phyloP scores from a whole-genome alignment of 2,329 filamentous ascomycete genomes.

The Calonectria montana region DNA sequence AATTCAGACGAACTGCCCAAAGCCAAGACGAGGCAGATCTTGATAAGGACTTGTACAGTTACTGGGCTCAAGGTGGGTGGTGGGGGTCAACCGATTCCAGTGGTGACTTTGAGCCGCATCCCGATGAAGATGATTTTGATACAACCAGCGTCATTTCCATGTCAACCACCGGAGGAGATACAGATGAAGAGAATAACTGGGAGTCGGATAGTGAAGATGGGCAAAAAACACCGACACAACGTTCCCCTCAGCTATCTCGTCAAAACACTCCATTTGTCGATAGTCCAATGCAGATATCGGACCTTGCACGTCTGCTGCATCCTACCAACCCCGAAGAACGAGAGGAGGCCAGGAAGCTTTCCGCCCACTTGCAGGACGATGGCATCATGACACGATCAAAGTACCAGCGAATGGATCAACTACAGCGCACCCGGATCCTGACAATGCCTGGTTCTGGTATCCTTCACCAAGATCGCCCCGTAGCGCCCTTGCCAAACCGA shows the following conservation, averaged over 20 bases:
- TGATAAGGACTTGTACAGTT: slow-evolving; percentile 80
- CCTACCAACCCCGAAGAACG: slow-evolving; percentile 82
- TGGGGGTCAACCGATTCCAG: slow-evolving; percentile 87
- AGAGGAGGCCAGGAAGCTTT: slow-evolving; percentile 83
- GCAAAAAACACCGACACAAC: slow-evolving; percentile 80
- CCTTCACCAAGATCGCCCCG: slow-evolving; percentile 25
- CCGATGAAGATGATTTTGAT: slow-evolving; percentile 72
- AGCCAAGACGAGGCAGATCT: slow-evolving; percentile 71
- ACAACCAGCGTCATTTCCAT: slow-evolving; percentile 82
- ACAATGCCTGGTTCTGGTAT: slow-evolving; percentile 45
- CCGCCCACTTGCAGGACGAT: slow-evolving; percentile 79
- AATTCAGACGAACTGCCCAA: slow-evolving; percentile 71
- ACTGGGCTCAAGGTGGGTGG: slow-evolving; percentile 86
- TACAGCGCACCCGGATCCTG: slow-evolving; percentile 74
- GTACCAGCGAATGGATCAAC: slow-evolving; percentile 75
- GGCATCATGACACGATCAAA: slow-evolving; percentile 84
- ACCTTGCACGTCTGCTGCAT: slow-evolving; percentile 84
- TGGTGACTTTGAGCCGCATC: slow-evolving; percentile 76
- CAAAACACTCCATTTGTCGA: slow-evolving; percentile 71
- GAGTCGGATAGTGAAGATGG: slow-evolving; percentile 62
- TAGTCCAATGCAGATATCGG: slow-evolving; percentile 71
- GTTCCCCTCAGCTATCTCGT: slow-evolving; percentile 58
- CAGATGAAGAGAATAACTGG: slow-evolving; percentile 61
- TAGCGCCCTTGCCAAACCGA: slow-evolving; percentile 28
- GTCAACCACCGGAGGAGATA: slow-evolving; percentile 55